A percentile compares a stretch with the other conserved stretches of the same genome.
Evolutionary conservation across 2,329 filamentous ascomycete genomes (phyloP).

Genomic region (Neocatenulostroma microsporum): DNA sequence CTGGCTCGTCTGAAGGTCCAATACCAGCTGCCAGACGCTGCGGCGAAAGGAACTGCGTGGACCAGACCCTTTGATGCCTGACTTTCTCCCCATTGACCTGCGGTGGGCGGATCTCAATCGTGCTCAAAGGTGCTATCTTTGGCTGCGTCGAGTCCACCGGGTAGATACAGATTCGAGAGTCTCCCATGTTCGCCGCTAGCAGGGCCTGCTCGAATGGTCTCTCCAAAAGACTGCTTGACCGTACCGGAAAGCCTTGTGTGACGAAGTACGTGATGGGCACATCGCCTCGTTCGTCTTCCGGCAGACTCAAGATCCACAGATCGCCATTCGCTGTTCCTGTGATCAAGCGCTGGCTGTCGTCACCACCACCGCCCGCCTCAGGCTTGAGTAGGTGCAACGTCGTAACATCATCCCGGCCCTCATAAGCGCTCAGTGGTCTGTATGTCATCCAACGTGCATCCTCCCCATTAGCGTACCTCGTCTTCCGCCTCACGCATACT

Average conservation of each 20-base stretch:
- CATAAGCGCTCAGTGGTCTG: conserved; percentile 42
- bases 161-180: conserved; percentile 32
- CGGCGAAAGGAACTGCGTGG: conserved; percentile 46
- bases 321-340: conserved; percentile 51
- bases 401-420: conserved; percentile 53
- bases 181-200: conserved; percentile 46
- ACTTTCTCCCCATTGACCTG: conserved; percentile 2
- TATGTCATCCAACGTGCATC: conserved; percentile 44
- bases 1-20: conserved; percentile 35
- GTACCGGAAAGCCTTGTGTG: conserved; percentile 39
- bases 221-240: conserved; percentile 33
- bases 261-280: conserved; percentile 34
- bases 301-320: conserved; percentile 33
- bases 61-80: conserved; percentile 35
- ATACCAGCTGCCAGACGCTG: conserved; percentile 46
- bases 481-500: conserved; percentile 43
- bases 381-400: conserved; percentile 45
- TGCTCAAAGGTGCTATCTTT: conserved; percentile 31
- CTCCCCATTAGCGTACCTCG: conserved; percentile 19
- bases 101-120: conserved; percentile 21
- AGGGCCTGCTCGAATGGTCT: conserved; percentile 25
- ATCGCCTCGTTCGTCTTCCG: conserved; percentile 14
- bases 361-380: conserved; percentile 26
- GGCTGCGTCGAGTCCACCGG: conserved; percentile 16
- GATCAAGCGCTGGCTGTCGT: conserved; percentile 31